Conservation (phyloP, 1,139 yeast genomes). For the Diutina siamensis region DNA sequence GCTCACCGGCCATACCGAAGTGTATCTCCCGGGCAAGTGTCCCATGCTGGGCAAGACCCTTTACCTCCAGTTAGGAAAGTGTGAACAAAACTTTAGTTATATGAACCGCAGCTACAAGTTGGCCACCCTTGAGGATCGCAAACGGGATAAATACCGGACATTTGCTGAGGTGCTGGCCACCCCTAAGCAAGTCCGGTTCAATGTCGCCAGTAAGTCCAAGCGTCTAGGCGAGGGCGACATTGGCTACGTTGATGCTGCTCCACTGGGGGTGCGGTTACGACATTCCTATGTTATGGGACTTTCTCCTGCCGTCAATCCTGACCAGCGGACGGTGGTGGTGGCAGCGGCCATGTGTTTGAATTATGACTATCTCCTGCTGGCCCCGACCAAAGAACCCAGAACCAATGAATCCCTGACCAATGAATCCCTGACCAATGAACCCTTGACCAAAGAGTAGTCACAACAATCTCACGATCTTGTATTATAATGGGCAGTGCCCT, state of each 20-base stretch:
- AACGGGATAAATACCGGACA: neutral
- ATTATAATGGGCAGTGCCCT: too few relatives aligned
- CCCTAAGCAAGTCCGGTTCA: neutral
- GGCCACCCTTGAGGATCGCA: constrained; percentile 5
- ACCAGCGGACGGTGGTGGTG: neutral
- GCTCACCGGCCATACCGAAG: neutral
- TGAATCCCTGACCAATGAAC: too few relatives aligned
- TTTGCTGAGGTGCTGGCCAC: constrained; percentile 6
- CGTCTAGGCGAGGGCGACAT: neutral
- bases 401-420: neutral
- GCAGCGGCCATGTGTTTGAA: neutral
- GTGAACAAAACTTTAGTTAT: neutral
- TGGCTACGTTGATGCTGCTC: neutral
- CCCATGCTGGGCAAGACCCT: neutral
- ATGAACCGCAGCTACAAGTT: neutral
- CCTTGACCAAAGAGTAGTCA: too few relatives aligned
- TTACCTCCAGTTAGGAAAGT: neutral
- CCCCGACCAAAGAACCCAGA: neutral
- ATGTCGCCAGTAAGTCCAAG: neutral
- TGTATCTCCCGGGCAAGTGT: neutral
- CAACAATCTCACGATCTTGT: too few relatives aligned
- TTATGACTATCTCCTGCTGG: constrained; percentile 1
- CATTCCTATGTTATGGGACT: neutral
- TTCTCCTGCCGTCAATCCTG: neutral
- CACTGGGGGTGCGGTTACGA: neutral